Evolutionary conservation across 2,329 filamentous ascomycete species (phyloP), one percentile per base, ranked within the genome.

Genomic region (Basipetospora chlamydospora): DNA sequence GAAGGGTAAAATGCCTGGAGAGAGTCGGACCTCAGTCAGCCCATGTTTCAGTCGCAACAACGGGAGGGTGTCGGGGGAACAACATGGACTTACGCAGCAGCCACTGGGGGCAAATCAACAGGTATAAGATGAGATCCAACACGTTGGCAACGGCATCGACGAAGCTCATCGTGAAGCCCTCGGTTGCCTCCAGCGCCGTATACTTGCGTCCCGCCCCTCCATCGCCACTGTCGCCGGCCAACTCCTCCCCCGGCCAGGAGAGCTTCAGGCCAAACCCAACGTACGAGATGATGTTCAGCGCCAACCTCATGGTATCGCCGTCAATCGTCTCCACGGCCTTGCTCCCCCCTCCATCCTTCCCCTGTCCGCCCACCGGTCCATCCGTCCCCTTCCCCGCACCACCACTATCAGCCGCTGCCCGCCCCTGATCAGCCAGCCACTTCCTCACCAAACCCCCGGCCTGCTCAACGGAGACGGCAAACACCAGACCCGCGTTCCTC

Each of bases 241-340:
- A 49, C 30, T 61, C 54, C 54, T 82, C 68, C 20, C 77, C 76
- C 1, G 80, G 73, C 73, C 72, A 77, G 11, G 69, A 49, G 42
- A 77, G 52, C 15, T 58, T 58, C 38, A 77, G 55, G 4, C 79
- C 80, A 49, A 87, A 87, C 0, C 81, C 82, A 38, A 83, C 78
- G 42, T 73, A 73, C 43, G 75, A 58, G 38, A 73, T 71, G 41
- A 73, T 67, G 46, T 72, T 66, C 37, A 73, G 57, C 13, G 65
- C 63, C 41, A 70, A 57, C 13, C 59, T 59, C 74, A 83, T 84
- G 1, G 77, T 75, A 45, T 84, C 79, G 17, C 63, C 58, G 28
- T 77, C 71, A 12, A 68, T 58, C 5, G 73, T 67, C 26, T 57
- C 54, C 17, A 85, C 61, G 0, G 71, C 49, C 17, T 41, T 46